Evolutionary conservation across 75 land plant species (phyloP).

Genomic region (Pinus taeda): DNA sequence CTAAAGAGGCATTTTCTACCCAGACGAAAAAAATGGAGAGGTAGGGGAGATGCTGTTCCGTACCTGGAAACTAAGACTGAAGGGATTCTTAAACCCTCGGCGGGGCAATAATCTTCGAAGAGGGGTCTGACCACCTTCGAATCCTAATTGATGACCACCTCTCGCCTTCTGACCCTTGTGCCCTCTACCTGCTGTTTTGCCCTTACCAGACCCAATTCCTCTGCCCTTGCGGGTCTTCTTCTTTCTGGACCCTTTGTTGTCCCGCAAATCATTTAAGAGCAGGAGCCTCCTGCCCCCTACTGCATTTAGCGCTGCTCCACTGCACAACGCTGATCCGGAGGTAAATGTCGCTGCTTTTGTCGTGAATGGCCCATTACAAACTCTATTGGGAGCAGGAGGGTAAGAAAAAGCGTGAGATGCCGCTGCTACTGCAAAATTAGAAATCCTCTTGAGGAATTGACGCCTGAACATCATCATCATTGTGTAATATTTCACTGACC

Average conservation of each 20-base stretch:
- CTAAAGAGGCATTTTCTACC: too few relatives aligned
- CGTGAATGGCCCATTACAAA: not conserved
- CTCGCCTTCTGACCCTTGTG: conserved; percentile 96
- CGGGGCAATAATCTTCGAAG: conserved; percentile 73
- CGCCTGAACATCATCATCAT: too few relatives aligned
- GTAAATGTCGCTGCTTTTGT: not conserved
- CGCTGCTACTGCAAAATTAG: not conserved
- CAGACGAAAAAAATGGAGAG: not conserved
- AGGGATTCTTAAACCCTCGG: conserved; percentile 80
- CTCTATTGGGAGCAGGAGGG: too few relatives aligned
- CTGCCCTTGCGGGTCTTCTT: conserved; percentile 86
- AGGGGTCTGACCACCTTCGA: conserved; percentile 97
- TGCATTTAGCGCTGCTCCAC: too few relatives aligned
- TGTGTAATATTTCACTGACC: too few relatives aligned
- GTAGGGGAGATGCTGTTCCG: not conserved
- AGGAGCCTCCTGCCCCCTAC: conserved; percentile 32
- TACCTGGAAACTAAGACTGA: conserved; percentile 78
- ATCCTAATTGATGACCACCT: conserved; percentile 66
- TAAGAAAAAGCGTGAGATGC: not conserved
- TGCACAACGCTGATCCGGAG: not conserved
- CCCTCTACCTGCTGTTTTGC: conserved; percentile 94
- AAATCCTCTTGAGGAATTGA: not conserved
- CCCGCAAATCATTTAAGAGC: conserved; percentile 68
- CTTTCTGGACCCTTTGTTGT: conserved; percentile 60
- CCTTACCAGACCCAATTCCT: conserved; percentile 96